Conservation (phyloP, 352 stramenopile species). For the Globisporangium lucens region DNA sequence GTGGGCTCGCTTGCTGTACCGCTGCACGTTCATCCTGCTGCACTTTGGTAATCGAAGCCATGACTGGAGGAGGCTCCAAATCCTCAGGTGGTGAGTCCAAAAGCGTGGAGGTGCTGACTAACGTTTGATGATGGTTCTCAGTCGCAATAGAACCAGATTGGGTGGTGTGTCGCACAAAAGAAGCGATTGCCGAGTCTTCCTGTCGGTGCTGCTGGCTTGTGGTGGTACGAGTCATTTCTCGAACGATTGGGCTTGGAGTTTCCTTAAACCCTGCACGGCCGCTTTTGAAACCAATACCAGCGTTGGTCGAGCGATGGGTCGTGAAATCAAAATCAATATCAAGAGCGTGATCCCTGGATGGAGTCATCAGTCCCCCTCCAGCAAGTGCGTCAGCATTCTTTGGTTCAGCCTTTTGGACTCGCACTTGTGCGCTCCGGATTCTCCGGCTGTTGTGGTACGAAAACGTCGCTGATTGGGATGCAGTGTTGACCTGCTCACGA, state of each 20-base stretch:
- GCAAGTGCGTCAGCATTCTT: neutral
- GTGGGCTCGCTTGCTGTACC: neutral
- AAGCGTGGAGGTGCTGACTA: neutral
- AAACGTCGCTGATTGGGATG: conserved; percentile 13
- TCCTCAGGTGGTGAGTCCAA: neutral
- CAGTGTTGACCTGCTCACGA: neutral
- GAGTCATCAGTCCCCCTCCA: neutral
- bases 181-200: neutral
- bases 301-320: neutral
- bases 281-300: neutral
- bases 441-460: conserved; percentile 4
- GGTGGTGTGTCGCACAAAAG: neutral
- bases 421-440: conserved; percentile 4
- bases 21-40: neutral
- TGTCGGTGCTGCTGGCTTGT: neutral
- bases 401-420: neutral
- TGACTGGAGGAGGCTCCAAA: neutral
- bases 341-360: neutral
- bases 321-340: neutral
- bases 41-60: neutral
- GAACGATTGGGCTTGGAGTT: neutral
- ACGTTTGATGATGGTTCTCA: neutral
- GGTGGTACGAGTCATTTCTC: neutral
- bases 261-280: neutral
- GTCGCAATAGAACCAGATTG: neutral